phyloP scores from a whole-genome alignment of 805 yeast species.

The Lachancea sp. region DNA sequence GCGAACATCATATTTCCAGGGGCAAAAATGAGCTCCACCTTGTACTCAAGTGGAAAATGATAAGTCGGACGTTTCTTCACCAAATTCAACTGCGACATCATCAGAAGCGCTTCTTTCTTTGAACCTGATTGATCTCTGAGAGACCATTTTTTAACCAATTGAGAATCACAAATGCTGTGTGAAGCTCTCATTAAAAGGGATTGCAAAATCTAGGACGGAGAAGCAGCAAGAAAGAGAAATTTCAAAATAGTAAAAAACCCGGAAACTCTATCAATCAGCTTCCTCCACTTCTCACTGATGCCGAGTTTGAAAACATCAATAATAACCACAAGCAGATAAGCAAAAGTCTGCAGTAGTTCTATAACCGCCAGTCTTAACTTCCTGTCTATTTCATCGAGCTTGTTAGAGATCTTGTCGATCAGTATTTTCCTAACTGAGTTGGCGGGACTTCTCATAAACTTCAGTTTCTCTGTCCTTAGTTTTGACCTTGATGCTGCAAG shows the following conservation, averaged over 20 bases:
- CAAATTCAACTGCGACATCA: too few relatives aligned
- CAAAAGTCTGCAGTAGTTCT: slow-evolving; percentile 23
- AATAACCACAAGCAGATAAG: slow-evolving; percentile 19
- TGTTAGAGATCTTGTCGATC: slow-evolving; percentile 14
- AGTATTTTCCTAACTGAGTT: slow-evolving; percentile 14
- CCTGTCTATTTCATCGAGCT: slow-evolving; percentile 11
- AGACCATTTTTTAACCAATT: too few relatives aligned
- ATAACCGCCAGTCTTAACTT: slow-evolving; percentile 15
- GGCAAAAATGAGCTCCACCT: too few relatives aligned
- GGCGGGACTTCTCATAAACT: neutral
- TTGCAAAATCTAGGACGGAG: neutral
- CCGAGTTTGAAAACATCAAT: slow-evolving; percentile 5
- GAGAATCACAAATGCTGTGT: too few relatives aligned
- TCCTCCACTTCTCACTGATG: slow-evolving; percentile 5
- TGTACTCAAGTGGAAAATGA: too few relatives aligned
- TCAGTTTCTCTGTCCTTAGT: slow-evolving; percentile 12
- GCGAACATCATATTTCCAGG: too few relatives aligned
- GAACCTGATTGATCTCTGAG: too few relatives aligned
- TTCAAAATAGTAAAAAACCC: slow-evolving; percentile 19
- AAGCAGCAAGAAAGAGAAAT: slow-evolving; percentile 13
- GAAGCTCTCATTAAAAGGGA: neutral
- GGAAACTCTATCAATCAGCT: slow-evolving; percentile 20
- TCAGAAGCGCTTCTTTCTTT: too few relatives aligned
- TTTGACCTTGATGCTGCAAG: slow-evolving; percentile 11
- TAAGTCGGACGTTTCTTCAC: too few relatives aligned